Conservation (phyloP, 495 filamentous ascomycete genomes). For the Aspergillus steynii region DNA sequence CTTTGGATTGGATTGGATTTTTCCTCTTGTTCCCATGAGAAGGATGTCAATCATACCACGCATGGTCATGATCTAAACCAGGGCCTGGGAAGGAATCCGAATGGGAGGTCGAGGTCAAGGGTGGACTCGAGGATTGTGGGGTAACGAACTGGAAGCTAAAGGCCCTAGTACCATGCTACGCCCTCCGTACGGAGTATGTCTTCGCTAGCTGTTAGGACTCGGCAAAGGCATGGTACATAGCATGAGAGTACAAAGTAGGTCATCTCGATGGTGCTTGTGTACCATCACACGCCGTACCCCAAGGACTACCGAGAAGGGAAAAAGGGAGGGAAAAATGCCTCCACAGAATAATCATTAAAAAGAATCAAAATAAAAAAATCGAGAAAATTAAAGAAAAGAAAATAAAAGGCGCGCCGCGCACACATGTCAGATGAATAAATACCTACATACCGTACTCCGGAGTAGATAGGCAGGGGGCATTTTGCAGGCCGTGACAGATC, state of each 20-base stretch:
- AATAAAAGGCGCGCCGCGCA: neutral
- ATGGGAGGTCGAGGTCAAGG: neutral
- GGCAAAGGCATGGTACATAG: too few relatives aligned
- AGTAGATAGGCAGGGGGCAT: neutral
- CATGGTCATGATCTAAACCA: neutral
- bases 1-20: neutral
- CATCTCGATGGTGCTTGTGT: neutral
- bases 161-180: neutral
- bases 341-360: neutral
- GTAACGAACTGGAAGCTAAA: neutral
- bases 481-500: constrained; percentile 15
- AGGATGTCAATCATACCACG: constrained; percentile 3
- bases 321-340: too few relatives aligned
- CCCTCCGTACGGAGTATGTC: too few relatives aligned
- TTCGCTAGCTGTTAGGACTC: too few relatives aligned
- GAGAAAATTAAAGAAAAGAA: neutral
- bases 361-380: neutral
- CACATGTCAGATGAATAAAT: neutral
- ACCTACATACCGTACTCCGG: neutral
- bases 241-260: neutral
- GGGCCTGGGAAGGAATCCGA: neutral
- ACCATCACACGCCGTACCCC: neutral
- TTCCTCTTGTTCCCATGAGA: neutral
- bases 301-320: neutral
- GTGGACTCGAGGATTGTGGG: neutral